phyloP scores from a whole-genome alignment of 352 stramenopile genomes.

The Phytophthora syringae region DNA sequence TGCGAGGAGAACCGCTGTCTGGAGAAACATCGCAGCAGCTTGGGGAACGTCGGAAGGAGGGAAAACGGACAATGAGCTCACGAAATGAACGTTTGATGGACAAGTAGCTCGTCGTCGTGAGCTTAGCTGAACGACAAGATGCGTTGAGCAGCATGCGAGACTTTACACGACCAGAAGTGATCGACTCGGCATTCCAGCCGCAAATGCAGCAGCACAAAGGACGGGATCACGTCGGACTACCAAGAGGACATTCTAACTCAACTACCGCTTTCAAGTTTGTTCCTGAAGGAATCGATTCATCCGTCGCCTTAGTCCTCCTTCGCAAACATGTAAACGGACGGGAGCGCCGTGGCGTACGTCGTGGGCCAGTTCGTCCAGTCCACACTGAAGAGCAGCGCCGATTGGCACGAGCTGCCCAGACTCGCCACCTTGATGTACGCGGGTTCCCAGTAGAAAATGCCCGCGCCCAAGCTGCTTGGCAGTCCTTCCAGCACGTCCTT shows the following conservation, averaged over 20 bases:
- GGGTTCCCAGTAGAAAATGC: slow-evolving; percentile 47
- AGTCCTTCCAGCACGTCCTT: slow-evolving; percentile 31
- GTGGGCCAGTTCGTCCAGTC: slow-evolving; percentile 31
- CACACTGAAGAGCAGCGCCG: slow-evolving; percentile 41
- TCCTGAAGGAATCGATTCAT: too few species aligned
- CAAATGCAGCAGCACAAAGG: slow-evolving; percentile 6
- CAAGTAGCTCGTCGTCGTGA: background rate
- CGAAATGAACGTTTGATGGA: background rate
- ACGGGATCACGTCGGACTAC: background rate
- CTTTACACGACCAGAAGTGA: slow-evolving; percentile 16
- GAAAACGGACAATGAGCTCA: slow-evolving; percentile 14
- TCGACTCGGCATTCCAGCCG: slow-evolving; percentile 13
- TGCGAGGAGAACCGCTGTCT: slow-evolving; percentile 13
- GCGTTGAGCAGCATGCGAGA: background rate
- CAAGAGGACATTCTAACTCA: background rate
- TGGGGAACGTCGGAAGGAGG: background rate
- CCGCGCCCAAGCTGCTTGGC: slow-evolving; percentile 28
- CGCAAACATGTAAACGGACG: slow-evolving; percentile 32
- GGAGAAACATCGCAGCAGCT: slow-evolving; percentile 16
- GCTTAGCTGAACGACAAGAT: background rate
- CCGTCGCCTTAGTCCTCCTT: background rate
- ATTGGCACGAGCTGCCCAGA: slow-evolving; percentile 39
- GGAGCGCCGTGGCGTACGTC: slow-evolving; percentile 36
- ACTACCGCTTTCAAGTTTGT: background rate
- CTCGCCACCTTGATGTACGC: slow-evolving; percentile 27